Conservation (phyloP, 352 stramenopile genomes). For the Pythium dissotocum region DNA sequence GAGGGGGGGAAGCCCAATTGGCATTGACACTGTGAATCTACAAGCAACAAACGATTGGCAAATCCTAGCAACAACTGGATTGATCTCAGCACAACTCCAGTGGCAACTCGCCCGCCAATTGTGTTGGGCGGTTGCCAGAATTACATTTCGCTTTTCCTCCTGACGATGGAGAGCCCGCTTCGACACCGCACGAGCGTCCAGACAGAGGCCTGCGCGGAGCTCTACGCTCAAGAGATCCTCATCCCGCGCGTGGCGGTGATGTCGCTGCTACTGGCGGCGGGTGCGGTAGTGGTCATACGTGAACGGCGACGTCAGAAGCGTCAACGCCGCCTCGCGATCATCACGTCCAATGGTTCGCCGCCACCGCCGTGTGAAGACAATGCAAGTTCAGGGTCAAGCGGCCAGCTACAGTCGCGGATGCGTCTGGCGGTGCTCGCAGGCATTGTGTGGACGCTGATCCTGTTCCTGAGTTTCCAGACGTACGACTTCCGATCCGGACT, state of each 20-base stretch:
- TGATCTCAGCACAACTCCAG: too few relatives aligned
- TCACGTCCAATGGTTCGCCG: constrained; percentile 11
- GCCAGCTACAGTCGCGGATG: constrained; percentile 28
- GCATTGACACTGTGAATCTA: too few relatives aligned
- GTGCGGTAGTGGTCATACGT: constrained; percentile 16
- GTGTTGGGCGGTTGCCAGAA: too few relatives aligned
- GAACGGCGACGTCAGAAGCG: constrained; percentile 11
- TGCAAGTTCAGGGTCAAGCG: neutral
- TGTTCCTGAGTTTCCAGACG: constrained; percentile 42
- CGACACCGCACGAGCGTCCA: too few relatives aligned
- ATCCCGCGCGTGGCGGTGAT: constrained; percentile 43
- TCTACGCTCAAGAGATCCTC: constrained; percentile 45
- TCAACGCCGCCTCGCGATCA: neutral
- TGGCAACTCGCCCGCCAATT: too few relatives aligned
- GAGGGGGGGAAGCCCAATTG: too few relatives aligned
- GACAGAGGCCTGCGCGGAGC: constrained; percentile 13
- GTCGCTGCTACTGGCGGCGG: constrained; percentile 27
- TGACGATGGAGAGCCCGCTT: too few relatives aligned
- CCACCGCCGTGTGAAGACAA: too few relatives aligned
- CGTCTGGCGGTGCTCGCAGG: constrained; percentile 30
- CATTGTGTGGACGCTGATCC: constrained; percentile 38
- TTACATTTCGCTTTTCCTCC: too few relatives aligned
- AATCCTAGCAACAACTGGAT: too few relatives aligned
- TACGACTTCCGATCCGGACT: constrained; percentile 27
- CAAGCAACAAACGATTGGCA: too few relatives aligned